phyloP scores from a whole-genome alignment of 2,329 filamentous ascomycete genomes.

The Diaporthe velutina region DNA sequence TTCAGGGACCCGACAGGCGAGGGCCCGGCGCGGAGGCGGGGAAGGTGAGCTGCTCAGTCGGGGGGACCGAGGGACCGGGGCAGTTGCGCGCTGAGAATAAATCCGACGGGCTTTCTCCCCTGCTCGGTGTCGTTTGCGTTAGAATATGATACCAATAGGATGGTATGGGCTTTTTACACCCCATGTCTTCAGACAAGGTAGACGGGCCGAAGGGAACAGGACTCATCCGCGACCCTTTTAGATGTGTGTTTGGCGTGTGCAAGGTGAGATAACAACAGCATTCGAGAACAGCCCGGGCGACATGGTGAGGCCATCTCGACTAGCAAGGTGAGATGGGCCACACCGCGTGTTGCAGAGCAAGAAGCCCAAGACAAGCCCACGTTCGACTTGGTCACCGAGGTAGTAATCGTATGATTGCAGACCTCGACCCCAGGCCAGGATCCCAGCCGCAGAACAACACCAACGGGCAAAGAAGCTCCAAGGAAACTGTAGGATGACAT shows the following conservation, averaged over 20 bases:
- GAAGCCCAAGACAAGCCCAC: not conserved
- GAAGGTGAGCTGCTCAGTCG: not conserved
- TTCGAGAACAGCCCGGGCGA: not conserved
- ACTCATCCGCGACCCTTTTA: not conserved
- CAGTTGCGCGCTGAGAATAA: not conserved
- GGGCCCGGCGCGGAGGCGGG: constrained; percentile 20
- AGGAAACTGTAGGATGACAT: constrained; percentile 23
- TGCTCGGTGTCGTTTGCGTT: not conserved
- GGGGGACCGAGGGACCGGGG: not conserved
- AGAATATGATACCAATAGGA: not conserved
- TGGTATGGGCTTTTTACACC: not conserved
- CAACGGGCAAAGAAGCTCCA: not conserved
- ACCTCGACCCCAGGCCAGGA: not conserved
- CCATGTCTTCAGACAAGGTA: constrained; percentile 11
- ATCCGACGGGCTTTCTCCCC: constrained; percentile 9
- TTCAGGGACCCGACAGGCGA: constrained; percentile 11
- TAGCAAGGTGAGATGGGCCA: constrained; percentile 11
- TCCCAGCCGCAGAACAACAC: not conserved
- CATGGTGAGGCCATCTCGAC: not conserved
- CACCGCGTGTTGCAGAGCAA: not conserved
- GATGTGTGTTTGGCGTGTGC: not conserved
- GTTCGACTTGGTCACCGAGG: constrained; percentile 6
- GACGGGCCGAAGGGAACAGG: constrained; percentile 4
- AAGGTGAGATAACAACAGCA: not conserved
- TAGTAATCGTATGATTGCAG: not conserved